A percentile compares a stretch with the other conserved stretches of the same genome.
Evolutionary conservation across 179 eudicot species (phyloP).

Genomic region (Beta lomatogona): DNA sequence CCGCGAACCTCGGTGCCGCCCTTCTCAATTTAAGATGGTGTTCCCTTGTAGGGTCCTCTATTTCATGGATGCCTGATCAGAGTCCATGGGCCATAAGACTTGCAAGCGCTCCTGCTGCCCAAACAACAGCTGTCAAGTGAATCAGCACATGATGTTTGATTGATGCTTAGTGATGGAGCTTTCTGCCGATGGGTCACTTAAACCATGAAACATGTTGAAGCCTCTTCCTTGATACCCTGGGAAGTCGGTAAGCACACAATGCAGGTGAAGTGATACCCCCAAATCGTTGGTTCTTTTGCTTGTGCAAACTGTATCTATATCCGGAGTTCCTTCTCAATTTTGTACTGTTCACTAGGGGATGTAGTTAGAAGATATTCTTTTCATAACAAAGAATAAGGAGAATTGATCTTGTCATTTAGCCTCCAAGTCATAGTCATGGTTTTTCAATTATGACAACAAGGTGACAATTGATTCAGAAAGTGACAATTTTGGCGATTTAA

Average conservation of each 20-base stretch:
- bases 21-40: conserved; percentile 80
- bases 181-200: neutral
- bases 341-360: neutral
- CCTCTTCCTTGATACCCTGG: neutral
- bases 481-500: too few relatives aligned
- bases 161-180: neutral
- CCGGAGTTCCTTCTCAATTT: neutral
- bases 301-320: neutral
- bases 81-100: conserved; percentile 78
- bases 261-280: neutral
- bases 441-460: neutral
- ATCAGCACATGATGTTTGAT: neutral
- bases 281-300: neutral
- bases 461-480: neutral
- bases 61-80: conserved; percentile 66
- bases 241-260: neutral
- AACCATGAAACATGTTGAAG: neutral
- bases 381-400: neutral
- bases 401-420: neutral
- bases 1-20: conserved; percentile 47
- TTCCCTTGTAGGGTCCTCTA: conserved; percentile 46
- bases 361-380: neutral
- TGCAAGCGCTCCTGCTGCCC: conserved; percentile 32
- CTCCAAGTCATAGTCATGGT: neutral
- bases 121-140: conserved; percentile 14